Evolutionary conservation across 495 filamentous ascomycete genomes (phyloP).

Genomic region (Letharia columbiana): DNA sequence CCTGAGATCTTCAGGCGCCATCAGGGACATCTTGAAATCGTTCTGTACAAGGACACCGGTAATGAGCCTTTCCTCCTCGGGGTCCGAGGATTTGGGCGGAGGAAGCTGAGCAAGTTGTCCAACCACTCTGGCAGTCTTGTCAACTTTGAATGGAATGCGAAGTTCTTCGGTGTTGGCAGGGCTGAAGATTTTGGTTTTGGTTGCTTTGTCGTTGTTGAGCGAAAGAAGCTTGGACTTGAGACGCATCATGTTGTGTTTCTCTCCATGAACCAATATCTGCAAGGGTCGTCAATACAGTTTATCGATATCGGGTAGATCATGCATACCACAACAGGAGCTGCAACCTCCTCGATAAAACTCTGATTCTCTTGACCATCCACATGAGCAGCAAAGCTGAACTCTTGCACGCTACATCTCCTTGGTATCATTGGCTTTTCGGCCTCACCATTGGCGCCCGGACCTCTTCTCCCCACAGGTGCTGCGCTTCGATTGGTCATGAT

Average conservation of each 20-base stretch:
- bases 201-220: conserved; percentile 68
- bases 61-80: conserved; percentile 51
- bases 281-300: conserved; percentile 24
- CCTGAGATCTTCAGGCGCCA: conserved; percentile 90
- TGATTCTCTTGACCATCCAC: conserved; percentile 93
- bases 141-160: conserved; percentile 89
- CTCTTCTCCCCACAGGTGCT: conserved; percentile 42
- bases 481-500: conserved; percentile 68
- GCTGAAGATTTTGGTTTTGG: conserved; percentile 81
- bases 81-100: conserved; percentile 43
- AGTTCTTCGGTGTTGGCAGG: conserved; percentile 92
- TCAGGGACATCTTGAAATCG: conserved; percentile 90
- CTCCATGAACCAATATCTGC: conserved; percentile 90
- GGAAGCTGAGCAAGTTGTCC: conserved; percentile 80
- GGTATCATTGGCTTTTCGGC: conserved; percentile 86
- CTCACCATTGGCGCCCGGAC: conserved; percentile 48
- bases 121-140: conserved; percentile 93
- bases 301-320: background rate
- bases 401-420: conserved; percentile 80
- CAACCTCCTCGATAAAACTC: conserved; percentile 89
- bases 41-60: conserved; percentile 90
- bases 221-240: conserved; percentile 90
- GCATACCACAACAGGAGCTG: conserved; percentile 75
- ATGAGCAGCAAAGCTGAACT: conserved; percentile 91
- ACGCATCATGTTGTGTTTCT: conserved; percentile 96